A percentile compares a stretch with the other conserved stretches of the same genome.
Conservation (phyloP, 2,329 filamentous ascomycete species). For the Ceratocystis albifundus region DNA sequence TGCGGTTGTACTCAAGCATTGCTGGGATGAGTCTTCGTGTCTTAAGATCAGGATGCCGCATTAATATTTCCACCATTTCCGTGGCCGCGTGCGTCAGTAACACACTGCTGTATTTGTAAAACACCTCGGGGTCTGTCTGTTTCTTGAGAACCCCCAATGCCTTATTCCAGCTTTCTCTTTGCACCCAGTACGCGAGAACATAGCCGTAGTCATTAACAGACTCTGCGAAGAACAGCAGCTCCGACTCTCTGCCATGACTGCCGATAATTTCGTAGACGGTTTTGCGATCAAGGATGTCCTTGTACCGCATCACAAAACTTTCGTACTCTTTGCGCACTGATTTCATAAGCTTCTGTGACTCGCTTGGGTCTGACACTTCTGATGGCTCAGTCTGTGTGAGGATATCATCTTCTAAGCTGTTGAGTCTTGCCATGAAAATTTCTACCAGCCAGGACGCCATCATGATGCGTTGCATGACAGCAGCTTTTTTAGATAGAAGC, state of each 20-base stretch:
- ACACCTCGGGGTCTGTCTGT: conserved; percentile 83
- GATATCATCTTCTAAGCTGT: conserved; percentile 86
- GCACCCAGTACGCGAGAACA: conserved; percentile 92
- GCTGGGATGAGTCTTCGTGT: conserved; percentile 84
- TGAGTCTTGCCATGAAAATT: conserved; percentile 93
- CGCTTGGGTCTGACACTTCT: conserved; percentile 57
- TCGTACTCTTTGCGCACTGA: conserved; percentile 68
- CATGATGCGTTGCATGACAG: conserved; percentile 88
- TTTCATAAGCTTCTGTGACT: conserved; percentile 60
- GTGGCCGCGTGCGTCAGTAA: conserved; percentile 79
- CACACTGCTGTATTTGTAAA: conserved; percentile 95
- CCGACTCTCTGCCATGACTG: conserved; percentile 86
- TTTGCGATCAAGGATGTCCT: conserved; percentile 74
- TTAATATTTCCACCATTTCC: conserved; percentile 87
- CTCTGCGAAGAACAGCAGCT: conserved; percentile 82
- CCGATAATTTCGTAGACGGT: conserved; percentile 94
- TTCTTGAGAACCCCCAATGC: conserved; percentile 81
- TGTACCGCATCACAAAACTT: conserved; percentile 77
- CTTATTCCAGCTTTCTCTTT: conserved; percentile 82
- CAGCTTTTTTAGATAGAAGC: conserved; percentile 65
- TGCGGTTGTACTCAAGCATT: conserved; percentile 83
- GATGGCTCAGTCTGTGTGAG: conserved; percentile 64
- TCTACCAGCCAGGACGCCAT: conserved; percentile 91
- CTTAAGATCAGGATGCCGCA: conserved; percentile 77
- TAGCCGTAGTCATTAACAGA: conserved; percentile 87